These are phyloP conservation scores for Emergomyces africanus DNA, from an alignment of 2,329 filamentous ascomycete genomes.

Conservation along the genomic window DNA sequence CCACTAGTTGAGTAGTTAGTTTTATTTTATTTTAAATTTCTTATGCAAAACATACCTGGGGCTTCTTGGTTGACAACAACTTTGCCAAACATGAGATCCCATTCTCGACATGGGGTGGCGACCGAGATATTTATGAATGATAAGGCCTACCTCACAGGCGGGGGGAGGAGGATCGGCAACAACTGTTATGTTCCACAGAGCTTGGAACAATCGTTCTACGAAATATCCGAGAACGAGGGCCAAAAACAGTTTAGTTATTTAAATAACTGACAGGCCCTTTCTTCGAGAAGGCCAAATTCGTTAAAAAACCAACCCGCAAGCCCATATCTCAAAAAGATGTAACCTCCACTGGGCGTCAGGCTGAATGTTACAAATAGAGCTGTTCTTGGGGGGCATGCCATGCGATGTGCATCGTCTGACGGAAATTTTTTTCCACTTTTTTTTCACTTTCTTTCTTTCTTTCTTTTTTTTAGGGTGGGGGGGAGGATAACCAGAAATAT, in stretches of 20 bases:
- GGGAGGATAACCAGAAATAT: too few relatives aligned
- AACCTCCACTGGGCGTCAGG: neutral
- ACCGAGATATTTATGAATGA: neutral
- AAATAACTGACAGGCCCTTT: neutral
- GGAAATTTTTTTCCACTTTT: neutral
- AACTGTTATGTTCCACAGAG: neutral
- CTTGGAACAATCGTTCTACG: neutral
- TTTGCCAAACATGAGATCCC: neutral
- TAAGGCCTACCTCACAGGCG: neutral
- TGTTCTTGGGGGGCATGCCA: neutral
- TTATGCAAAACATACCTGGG: neutral
- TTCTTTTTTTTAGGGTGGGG: too few relatives aligned
- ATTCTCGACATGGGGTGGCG: neutral
- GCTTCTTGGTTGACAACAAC: neutral
- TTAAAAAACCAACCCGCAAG: too few relatives aligned
- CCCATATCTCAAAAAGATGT: too few relatives aligned
- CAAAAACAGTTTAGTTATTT: neutral
- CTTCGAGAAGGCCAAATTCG: neutral
- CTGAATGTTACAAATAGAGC: neutral
- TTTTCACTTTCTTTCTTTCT: too few relatives aligned
- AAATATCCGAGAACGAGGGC: neutral
- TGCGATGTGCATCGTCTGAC: neutral
- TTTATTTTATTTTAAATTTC: neutral
- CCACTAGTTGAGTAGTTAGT: neutral
- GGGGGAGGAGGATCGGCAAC: too few relatives aligned